Base-by-base conservation (phyloP, 306 rosid species). In the Vachellia collinsii region DNA sequence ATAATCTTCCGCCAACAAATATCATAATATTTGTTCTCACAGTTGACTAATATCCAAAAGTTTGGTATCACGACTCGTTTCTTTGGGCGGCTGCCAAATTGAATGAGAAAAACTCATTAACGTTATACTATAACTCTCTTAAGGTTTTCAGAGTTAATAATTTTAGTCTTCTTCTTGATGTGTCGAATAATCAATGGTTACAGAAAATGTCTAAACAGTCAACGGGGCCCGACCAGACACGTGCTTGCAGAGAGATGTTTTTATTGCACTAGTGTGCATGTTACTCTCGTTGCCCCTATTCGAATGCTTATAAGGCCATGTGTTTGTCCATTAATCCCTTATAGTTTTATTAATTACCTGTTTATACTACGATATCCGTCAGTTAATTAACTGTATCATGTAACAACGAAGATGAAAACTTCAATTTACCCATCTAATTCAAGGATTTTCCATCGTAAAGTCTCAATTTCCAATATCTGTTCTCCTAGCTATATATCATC, bases 211-310 rank as follows among this genome's bases (percentile, higher is more conserved):
- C 47, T 43, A 14, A 48, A 48, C 14, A 48, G 14, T 14, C 1
- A 48, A 48, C 19, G 54, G 54, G 14, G 4, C 54, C 59, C n/a
- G 63, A 20, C 11, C 2, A 8, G 63, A 20, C 63, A 56, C 34
- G 34, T 56, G 63, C 5, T 51, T 84, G 79, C 81, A 65, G 70
- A 8, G 79, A 56, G 34, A 7, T 25, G 63, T 7, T 56, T 20
- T 29, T 8, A 56, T 56, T 8, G 34, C 34, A 8, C 63, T 8
- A n/a, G 11, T 7, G 25, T 19, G 58, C 8, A 17, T 51, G 20
- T 5, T 7, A 53, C 19, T 19, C 61, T 3, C 34, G 34, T 56
- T 29, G 34, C 34, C 2, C 12, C n/a, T n/a, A 56, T 20, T n/a
- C 3, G 11, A 7, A 29, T 29, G 2, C 34, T 29, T 29, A 29